phyloP scores from a whole-genome alignment of 371 early-diverging fungal genomes.

The Saksenaea vasiformis region DNA sequence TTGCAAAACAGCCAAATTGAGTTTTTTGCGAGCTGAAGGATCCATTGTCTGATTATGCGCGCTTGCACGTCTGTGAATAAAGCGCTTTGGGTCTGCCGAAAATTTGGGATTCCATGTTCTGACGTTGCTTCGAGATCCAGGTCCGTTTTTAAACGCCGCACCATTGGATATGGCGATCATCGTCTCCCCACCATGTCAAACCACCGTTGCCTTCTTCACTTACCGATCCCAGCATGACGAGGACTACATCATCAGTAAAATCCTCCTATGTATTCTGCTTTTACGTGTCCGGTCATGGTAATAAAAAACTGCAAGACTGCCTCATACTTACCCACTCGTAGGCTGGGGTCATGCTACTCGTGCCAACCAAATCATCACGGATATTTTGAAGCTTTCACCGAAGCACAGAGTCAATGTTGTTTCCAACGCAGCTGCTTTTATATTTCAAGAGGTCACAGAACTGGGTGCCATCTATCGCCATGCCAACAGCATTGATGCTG shows the following conservation, averaged over 20 bases:
- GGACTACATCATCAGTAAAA: too few species aligned
- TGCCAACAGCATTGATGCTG: constrained; percentile 62
- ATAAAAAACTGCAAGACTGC: not conserved
- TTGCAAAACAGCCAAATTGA: constrained; percentile 73
- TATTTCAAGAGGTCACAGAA: constrained; percentile 62
- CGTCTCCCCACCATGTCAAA: not conserved
- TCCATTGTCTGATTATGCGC: constrained; percentile 47
- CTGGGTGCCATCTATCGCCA: constrained; percentile 61
- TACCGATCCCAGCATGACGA: not conserved
- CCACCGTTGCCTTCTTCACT: not conserved
- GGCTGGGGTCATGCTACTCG: constrained; percentile 76
- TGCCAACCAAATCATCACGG: constrained; percentile 60
- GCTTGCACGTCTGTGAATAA: not conserved
- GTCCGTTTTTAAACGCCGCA: not conserved
- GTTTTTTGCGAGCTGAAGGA: constrained; percentile 56
- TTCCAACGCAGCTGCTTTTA: constrained; percentile 65
- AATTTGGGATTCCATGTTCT: not conserved
- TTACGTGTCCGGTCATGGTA: constrained; percentile 73
- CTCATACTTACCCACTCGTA: constrained; percentile 14
- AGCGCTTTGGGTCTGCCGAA: not conserved
- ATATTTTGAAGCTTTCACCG: constrained; percentile 55
- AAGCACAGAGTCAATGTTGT: constrained; percentile 63
- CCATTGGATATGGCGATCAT: not conserved
- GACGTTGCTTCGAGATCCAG: not conserved
- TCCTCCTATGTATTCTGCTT: constrained; percentile 57